Conservation (phyloP, 306 rosid species). For the Medicago arabica region DNA sequence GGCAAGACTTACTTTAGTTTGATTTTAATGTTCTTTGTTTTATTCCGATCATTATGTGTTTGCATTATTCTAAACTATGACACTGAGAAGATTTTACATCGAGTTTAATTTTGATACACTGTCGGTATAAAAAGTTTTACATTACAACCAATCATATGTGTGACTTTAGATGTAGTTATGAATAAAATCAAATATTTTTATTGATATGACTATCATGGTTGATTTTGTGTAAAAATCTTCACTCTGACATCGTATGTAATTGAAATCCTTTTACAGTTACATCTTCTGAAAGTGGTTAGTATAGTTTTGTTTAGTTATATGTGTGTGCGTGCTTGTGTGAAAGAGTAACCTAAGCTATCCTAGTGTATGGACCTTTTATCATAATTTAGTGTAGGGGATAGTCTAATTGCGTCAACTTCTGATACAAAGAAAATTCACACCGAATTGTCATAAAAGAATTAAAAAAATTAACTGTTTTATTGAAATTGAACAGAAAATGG, state of each 20-base stretch:
- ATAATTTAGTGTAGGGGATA: slow-evolving; percentile 16
- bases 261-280: not conserved
- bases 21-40: slow-evolving; percentile 11
- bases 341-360: not conserved
- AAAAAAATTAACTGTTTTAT: not conserved
- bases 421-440: not conserved
- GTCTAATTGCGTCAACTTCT: slow-evolving; percentile 15
- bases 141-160: too few relatives aligned
- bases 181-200: too few relatives aligned
- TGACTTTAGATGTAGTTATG: too few relatives aligned
- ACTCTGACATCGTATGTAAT: too few relatives aligned
- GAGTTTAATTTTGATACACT: too few relatives aligned
- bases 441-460: not conserved
- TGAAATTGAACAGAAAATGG: not conserved
- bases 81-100: not conserved
- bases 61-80: slow-evolving; percentile 26
- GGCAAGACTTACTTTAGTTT: slow-evolving; percentile 52
- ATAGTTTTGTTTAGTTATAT: not conserved
- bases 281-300: slow-evolving; percentile 20
- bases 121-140: too few relatives aligned
- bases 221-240: too few relatives aligned
- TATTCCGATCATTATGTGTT: slow-evolving; percentile 9
- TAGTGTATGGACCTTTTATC: slow-evolving; percentile 18
- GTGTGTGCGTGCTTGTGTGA: not conserved
- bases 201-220: too few relatives aligned